These are phyloP conservation scores for Epichloe uncinata DNA, from an alignment of 2,329 filamentous ascomycete species.

Conservation along the genomic window DNA sequence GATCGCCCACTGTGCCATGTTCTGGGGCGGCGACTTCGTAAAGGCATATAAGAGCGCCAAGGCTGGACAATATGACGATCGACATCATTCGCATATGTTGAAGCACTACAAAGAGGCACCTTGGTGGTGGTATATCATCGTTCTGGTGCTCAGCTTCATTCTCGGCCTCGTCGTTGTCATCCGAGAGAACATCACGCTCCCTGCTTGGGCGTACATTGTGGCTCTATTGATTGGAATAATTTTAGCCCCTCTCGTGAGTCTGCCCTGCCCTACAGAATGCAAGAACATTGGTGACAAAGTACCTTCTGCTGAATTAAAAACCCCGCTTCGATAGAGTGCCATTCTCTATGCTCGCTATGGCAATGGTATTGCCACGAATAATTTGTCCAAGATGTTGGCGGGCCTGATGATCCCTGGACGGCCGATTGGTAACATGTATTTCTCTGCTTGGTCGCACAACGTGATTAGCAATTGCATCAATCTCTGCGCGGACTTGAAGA, in stretches of 20 bases:
- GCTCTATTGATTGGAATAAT: conserved; percentile 16
- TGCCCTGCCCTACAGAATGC: neutral
- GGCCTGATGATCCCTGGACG: conserved; percentile 36
- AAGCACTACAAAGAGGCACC: conserved; percentile 36
- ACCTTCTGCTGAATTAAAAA: neutral
- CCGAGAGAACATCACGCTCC: conserved; percentile 22
- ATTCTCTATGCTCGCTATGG: conserved; percentile 39
- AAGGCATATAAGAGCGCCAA: conserved; percentile 23
- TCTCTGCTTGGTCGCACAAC: conserved; percentile 44
- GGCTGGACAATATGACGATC: conserved; percentile 30
- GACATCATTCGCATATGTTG: conserved; percentile 38
- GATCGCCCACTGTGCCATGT: conserved; percentile 36
- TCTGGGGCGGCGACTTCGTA: conserved; percentile 41
- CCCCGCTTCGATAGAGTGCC: conserved; percentile 31
- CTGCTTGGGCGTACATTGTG: conserved; percentile 23
- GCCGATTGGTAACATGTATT: conserved; percentile 44
- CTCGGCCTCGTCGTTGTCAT: conserved; percentile 21
- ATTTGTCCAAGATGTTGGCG: conserved; percentile 43
- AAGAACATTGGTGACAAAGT: neutral
- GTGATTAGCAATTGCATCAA: conserved; percentile 37
- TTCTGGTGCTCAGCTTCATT: conserved; percentile 20
- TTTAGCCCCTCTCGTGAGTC: conserved; percentile 2
- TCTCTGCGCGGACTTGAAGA: conserved; percentile 40
- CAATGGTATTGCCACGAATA: conserved; percentile 30
- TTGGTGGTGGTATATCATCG: conserved; percentile 22